Conservation (phyloP, 768 basidiomycete genomes). For the Hygrocybe coccinea region DNA sequence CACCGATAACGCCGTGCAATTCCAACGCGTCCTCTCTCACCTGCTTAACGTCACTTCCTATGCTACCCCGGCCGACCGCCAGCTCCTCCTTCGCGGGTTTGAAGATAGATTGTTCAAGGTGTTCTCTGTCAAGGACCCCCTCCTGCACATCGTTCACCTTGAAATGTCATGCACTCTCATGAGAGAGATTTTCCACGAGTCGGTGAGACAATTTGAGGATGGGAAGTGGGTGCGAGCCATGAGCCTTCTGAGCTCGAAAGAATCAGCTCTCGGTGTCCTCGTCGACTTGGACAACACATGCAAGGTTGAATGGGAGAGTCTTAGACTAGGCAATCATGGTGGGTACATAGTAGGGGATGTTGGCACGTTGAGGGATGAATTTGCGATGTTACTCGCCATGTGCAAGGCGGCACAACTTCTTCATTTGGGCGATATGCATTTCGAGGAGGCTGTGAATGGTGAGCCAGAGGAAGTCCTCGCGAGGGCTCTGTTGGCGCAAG, state of each 20-base stretch:
- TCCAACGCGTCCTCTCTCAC: too few relatives aligned
- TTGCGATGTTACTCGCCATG: background rate
- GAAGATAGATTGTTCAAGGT: too few relatives aligned
- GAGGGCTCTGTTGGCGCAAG: background rate
- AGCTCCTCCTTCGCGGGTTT: too few relatives aligned
- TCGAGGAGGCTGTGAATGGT: background rate
- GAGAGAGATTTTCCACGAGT: background rate
- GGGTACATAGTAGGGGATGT: background rate
- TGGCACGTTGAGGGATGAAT: background rate
- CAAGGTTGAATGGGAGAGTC: background rate
- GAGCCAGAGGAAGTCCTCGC: background rate
- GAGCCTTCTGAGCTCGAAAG: background rate
- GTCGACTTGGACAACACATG: background rate
- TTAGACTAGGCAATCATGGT: too few relatives aligned
- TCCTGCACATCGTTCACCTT: background rate
- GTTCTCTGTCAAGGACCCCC: too few relatives aligned
- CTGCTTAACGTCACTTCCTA: too few relatives aligned
- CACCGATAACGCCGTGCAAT: too few relatives aligned
- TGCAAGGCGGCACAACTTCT: background rate
- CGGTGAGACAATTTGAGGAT: background rate
- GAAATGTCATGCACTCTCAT: background rate
- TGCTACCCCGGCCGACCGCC: too few relatives aligned
- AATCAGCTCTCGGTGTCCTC: background rate
- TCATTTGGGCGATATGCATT: background rate
- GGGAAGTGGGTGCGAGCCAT: background rate